Base-by-base conservation (phyloP, 257 asterid genomes). In the Solanum sejunctum region DNA sequence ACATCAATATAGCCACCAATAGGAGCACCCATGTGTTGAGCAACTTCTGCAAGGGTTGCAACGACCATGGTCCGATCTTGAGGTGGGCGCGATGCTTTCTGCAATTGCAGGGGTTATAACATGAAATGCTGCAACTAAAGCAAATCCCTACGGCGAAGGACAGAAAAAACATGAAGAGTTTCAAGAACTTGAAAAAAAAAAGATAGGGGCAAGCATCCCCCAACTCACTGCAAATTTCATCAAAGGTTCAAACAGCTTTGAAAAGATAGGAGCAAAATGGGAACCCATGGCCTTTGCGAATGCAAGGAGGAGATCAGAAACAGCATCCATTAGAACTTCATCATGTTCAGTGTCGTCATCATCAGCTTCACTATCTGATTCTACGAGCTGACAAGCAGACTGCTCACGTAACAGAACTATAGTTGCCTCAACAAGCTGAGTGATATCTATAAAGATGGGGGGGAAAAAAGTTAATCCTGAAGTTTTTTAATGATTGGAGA, bases 241-340 rank as follows among this genome's bases (percentile, higher is more conserved):
- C 90, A 97, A 87, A 51, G 98, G 98, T 83, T 91, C 94, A 84
- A 91, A 97, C 85, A 97, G 86, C 89, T 92, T 93, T 52, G 94
- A 84, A 84, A 97, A 94, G 39, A 94, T 88, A 41, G 98, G 94
- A 82, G 98, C 95, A 90, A 97, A 97, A 56, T 95, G 95, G 85
- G 92, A 47, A 81, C 99, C 98, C 98, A 97, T 87, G 41, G 91
- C 97, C 92, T 91, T 95, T 41, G 99, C 98, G 88, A 92, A 92
- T 85, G 98, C 99, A 82, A 98, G 99, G 88, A 97, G 98, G 83
- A 97, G 94, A 80, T 97, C 99, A 32, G 98, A 95, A 89, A 97
- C 98, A 80, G 99, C 98, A 91, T 97, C 99, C 99, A 95, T 97
- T 80, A 97, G 99, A 87, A 97, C 97, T 90, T 97, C 99, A 85